These are phyloP conservation scores for Aspergillus bertholletiae DNA, from an alignment of 495 filamentous ascomycete species.

Conservation along the genomic window DNA sequence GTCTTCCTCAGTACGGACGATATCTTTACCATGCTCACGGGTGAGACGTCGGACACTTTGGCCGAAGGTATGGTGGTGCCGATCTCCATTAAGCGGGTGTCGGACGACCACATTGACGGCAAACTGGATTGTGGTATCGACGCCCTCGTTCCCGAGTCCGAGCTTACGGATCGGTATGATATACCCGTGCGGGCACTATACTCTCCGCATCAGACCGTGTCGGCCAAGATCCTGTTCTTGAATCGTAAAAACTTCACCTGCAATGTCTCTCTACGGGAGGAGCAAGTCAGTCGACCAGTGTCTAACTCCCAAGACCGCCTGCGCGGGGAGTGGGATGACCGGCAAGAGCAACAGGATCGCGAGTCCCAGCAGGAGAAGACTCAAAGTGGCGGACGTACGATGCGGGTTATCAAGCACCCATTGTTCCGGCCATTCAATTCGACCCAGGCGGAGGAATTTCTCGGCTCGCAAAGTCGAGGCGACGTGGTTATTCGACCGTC, in stretches of 20 bases:
- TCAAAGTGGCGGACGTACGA: conserved; percentile 72
- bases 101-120: conserved; percentile 86
- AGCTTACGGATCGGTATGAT: conserved; percentile 62
- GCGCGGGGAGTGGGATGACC: conserved; percentile 80
- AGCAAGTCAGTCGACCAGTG: conserved; percentile 67
- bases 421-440: conserved; percentile 91
- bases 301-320: conserved; percentile 63
- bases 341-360: conserved; percentile 72
- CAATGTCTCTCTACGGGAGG: conserved; percentile 79
- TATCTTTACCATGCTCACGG: conserved; percentile 95
- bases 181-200: conserved; percentile 57
- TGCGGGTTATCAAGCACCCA: conserved; percentile 95
- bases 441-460: conserved; percentile 87
- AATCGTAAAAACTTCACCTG: conserved; percentile 78
- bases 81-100: conserved; percentile 81
- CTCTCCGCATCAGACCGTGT: conserved; percentile 72
- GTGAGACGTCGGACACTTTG: conserved; percentile 82
- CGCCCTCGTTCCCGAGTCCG: conserved; percentile 71
- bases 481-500: conserved; percentile 95
- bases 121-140: conserved; percentile 93
- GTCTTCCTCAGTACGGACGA: conserved; percentile 67
- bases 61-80: conserved; percentile 86
- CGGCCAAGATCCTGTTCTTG: conserved; percentile 80
- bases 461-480: conserved; percentile 77
- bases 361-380: conserved; percentile 78